Conservation (phyloP, 2,329 filamentous ascomycete species). For the Bipolaris oryzae region DNA sequence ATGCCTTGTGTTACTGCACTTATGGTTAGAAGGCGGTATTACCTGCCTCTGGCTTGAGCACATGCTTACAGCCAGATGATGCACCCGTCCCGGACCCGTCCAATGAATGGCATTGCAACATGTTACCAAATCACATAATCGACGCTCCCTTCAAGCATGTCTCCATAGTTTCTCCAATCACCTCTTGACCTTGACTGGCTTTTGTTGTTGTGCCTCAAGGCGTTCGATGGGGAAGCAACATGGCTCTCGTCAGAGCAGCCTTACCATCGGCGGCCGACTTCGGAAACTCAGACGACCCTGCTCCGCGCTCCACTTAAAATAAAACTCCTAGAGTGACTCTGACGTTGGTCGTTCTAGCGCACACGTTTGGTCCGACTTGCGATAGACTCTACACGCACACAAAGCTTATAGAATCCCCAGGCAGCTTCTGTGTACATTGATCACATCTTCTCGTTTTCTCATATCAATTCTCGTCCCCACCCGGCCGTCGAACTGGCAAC, state of each 20-base stretch:
- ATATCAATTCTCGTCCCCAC: slow-evolving; percentile 1
- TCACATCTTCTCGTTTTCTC: neutral
- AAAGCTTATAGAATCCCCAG: neutral
- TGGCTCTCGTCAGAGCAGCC: slow-evolving; percentile 3
- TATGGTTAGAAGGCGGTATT: no score
- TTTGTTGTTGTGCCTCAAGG: neutral
- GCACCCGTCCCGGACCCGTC: neutral
- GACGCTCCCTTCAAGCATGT: neutral
- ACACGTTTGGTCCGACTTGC: slow-evolving; percentile 10
- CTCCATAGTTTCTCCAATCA: neutral
- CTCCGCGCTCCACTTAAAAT: slow-evolving; percentile 31
- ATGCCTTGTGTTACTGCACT: no score
- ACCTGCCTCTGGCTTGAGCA: no score
- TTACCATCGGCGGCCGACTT: slow-evolving; percentile 15
- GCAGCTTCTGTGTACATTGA: slow-evolving; percentile 2
- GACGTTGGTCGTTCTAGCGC: slow-evolving; percentile 18
- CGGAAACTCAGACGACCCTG: slow-evolving; percentile 22
- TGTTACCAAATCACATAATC: neutral
- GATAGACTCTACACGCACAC: neutral
- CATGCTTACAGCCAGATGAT: neutral
- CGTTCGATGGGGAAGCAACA: slow-evolving; percentile 1
- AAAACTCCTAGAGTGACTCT: slow-evolving; percentile 29
- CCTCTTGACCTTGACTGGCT: neutral
- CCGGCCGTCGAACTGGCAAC: slow-evolving; percentile 9
- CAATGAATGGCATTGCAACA: neutral